Evolutionary conservation across 129 eudicot genomes (phyloP).

Genomic region (Heracleum sosnowskyi): DNA sequence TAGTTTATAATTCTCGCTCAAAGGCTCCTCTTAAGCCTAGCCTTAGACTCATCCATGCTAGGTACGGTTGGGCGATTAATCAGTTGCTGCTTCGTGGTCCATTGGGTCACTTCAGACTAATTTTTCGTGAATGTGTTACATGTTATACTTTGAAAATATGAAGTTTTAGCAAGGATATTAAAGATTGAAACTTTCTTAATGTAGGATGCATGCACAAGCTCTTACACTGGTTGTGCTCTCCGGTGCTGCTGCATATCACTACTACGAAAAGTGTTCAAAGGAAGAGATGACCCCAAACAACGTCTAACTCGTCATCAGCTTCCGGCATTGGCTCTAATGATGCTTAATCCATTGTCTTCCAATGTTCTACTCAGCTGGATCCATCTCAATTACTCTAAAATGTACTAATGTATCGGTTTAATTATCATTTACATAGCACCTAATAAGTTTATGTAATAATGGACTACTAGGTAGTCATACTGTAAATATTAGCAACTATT

Average conservation of each 20-base stretch:
- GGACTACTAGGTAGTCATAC: neutral
- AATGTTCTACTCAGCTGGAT: neutral
- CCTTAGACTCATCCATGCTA: constrained; percentile 90
- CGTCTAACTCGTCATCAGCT: neutral
- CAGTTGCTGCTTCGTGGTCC: neutral
- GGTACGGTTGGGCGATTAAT: constrained; percentile 19
- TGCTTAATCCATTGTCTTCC: neutral
- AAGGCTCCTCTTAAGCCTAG: constrained; percentile 71
- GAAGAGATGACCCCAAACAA: neutral
- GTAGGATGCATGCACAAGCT: constrained; percentile 94
- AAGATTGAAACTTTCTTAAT: neutral
- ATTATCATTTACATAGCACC: neutral
- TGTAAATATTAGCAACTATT: neutral
- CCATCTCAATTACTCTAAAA: neutral
- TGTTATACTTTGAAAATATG: too few species aligned
- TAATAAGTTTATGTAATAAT: neutral
- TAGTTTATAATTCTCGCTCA: constrained; percentile 44
- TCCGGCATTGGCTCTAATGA: neutral
- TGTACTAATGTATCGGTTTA: neutral
- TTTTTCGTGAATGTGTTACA: too few species aligned
- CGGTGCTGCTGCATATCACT: constrained; percentile 78
- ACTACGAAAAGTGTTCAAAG: constrained; percentile 36
- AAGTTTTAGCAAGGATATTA: too few species aligned
- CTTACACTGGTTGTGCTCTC: constrained; percentile 81
- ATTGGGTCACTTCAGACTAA: neutral